Conservation (phyloP, 2,329 filamentous ascomycete species). For the Diaporthe eres region DNA sequence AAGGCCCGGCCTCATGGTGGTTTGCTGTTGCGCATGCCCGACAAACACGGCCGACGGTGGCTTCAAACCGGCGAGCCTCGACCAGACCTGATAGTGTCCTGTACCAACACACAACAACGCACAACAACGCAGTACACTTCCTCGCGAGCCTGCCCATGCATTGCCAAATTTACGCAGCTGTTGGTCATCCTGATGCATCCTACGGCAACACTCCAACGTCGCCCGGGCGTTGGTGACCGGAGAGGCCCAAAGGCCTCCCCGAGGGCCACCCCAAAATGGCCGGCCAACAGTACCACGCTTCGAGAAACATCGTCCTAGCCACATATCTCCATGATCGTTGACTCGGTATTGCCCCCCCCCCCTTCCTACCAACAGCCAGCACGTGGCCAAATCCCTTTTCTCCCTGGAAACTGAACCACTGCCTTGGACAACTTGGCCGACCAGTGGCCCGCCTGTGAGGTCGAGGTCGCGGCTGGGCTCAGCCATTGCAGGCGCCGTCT, state of each 20-base stretch:
- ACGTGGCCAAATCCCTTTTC: not conserved
- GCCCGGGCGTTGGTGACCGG: not conserved
- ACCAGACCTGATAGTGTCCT: not conserved
- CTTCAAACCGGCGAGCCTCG: not conserved
- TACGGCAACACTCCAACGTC: not conserved
- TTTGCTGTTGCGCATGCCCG: not conserved
- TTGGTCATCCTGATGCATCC: constrained; percentile 2
- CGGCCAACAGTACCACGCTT: not conserved
- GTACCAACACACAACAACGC: not conserved
- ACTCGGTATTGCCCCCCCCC: not conserved
- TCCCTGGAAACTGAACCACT: not conserved
- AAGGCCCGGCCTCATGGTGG: not conserved
- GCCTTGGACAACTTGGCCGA: not conserved
- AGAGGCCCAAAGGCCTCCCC: not conserved
- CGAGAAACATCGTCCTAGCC: not conserved
- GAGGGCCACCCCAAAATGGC: not conserved
- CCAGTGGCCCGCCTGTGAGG: not conserved
- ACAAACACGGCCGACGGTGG: not conserved
- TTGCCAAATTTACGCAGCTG: not conserved
- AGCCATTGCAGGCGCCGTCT: not conserved
- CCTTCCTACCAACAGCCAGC: not conserved
- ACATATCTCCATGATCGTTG: not conserved
- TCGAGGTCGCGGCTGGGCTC: not conserved
- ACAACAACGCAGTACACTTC: not conserved
- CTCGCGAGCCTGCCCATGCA: not conserved